Evolutionary conservation across 2,329 filamentous ascomycete genomes (phyloP).

Genomic region (Fusarium nanum): DNA sequence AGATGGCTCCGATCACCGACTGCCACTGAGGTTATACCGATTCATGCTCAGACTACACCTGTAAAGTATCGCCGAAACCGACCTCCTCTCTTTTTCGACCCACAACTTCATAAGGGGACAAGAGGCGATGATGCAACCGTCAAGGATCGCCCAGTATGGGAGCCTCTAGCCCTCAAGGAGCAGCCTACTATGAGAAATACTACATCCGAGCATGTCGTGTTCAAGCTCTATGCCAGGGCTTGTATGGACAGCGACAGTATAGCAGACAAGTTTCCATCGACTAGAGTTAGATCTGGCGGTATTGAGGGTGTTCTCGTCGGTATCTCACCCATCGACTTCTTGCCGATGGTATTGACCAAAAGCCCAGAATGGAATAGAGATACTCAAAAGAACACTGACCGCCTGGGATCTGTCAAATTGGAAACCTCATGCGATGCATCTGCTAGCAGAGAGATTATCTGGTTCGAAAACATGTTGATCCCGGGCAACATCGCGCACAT

Average conservation of each 20-base stretch:
- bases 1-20: not conserved
- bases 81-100: no score
- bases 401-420: not conserved
- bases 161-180: no score
- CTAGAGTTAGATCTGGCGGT: no score
- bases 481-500: not conserved
- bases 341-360: not conserved
- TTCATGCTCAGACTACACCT: no score
- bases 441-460: not conserved
- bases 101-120: no score
- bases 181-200: no score
- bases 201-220: not conserved
- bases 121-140: no score
- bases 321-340: not conserved
- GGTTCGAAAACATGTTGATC: not conserved
- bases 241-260: no score
- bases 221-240: not conserved
- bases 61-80: no score
- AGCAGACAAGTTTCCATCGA: no score
- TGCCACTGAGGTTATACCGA: no score
- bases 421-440: no score
- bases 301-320: not conserved
- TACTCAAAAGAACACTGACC: not conserved
- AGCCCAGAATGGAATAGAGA: not conserved
- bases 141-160: rapidly evolving